Base-by-base conservation (phyloP, 257 asterid species). In the Nicotiana paniculata region DNA sequence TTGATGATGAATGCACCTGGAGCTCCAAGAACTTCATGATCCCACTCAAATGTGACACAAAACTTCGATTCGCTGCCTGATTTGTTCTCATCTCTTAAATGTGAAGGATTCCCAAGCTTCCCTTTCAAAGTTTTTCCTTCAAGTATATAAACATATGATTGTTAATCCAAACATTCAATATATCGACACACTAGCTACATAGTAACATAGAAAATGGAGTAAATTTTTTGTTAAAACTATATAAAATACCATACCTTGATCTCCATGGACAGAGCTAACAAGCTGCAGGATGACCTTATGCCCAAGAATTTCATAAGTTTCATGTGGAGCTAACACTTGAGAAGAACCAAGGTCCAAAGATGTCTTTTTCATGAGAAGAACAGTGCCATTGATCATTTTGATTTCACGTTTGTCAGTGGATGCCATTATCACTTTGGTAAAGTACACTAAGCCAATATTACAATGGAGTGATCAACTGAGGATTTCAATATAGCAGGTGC, bases 41-140 rank as follows among this genome's bases (percentile, higher is more conserved):
- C 86, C 97, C 95, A 92, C 21, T 93, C 95, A 69, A 93, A 93
- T 17, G 86, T 89, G 53, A 93, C 90, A 51, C 76, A 67, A 83
- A 86, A 90, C 9, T 85, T 63, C 6, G 86, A 70, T 43, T 86
- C 89, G 6, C 85, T 89, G 37, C 88, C 86, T 4, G 87, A 55
- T 55, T 55, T 15, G 61, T 15, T 16, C 61, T 55, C n/a, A 55
- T 55, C n/a, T 16, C 61, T 16, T 55, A 16, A 55, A 15, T 13
- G 61, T 13, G 21, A 55, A 16, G 61, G 61, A 2, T 55, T 55
- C 21, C 57, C 57, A 53, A 53, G 57, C 3, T 55, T 16, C n/a
- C 61, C n/a, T 55, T 55, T 55, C 24, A 17, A 57, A 16, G 21
- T 57, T 57, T 5, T 57, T 57, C 57, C 57, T 53, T 53, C 57